These are phyloP conservation scores for Diaporthe aspalathi DNA, from an alignment of 2,329 filamentous ascomycete genomes.

Conservation along the genomic window DNA sequence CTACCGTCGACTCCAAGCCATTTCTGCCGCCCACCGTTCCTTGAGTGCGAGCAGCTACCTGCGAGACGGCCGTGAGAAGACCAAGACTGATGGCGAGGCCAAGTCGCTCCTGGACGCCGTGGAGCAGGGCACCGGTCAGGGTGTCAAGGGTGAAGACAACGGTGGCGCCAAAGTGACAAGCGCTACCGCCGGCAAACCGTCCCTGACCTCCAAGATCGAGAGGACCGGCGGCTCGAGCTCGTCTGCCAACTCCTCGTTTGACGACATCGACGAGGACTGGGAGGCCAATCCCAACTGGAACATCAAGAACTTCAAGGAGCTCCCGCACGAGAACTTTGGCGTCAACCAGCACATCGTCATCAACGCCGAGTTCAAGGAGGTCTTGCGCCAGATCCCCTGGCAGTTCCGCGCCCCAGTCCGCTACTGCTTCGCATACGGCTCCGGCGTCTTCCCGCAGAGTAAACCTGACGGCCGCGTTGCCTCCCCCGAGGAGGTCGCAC, in stretches of 20 bases:
- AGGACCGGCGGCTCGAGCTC: constrained; percentile 45
- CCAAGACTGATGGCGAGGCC: constrained; percentile 19
- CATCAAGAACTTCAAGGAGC: constrained; percentile 79
- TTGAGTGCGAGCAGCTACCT: constrained; percentile 34
- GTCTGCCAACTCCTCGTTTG: constrained; percentile 42
- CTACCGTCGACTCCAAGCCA: constrained; percentile 35
- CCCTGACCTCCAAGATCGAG: constrained; percentile 38
- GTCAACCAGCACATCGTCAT: constrained; percentile 97
- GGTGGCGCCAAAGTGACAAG: not conserved
- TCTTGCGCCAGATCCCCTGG: constrained; percentile 86
- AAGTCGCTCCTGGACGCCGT: constrained; percentile 16
- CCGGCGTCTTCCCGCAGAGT: constrained; percentile 90
- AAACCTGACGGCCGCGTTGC: constrained; percentile 62
- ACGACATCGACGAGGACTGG: constrained; percentile 65
- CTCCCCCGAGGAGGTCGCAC: constrained; percentile 66
- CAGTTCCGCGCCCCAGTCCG: constrained; percentile 93
- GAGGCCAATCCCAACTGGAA: constrained; percentile 79
- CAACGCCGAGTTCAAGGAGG: constrained; percentile 94
- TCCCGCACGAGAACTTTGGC: constrained; percentile 85
- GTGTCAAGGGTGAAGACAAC: constrained; percentile 15
- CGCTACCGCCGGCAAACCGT: not conserved
- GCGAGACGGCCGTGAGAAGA: constrained; percentile 9
- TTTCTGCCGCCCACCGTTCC: constrained; percentile 35
- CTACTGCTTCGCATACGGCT: constrained; percentile 97
- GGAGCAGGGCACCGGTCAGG: constrained; percentile 12